Conservation (phyloP, 345 rosid species). For the Pugionium cornutum region DNA sequence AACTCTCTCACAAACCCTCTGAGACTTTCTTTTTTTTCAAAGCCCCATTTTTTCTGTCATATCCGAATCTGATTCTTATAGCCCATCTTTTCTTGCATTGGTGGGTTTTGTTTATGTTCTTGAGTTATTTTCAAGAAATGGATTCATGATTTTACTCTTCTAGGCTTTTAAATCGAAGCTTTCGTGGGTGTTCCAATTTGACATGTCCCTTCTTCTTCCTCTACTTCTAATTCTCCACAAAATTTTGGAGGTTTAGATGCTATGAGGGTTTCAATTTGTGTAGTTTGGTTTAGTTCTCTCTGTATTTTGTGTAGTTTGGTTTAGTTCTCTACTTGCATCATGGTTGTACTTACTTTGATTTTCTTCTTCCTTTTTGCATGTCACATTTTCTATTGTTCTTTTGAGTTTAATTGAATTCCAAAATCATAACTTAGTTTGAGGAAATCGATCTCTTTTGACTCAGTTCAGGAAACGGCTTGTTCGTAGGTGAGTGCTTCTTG, state of each 20-base stretch:
- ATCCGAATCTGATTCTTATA: conserved; percentile 30
- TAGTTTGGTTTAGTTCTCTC: too few species aligned
- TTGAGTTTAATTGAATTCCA: too few species aligned
- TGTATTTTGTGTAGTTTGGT: too few species aligned
- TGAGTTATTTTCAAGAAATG: conserved; percentile 16
- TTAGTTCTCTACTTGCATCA: too few species aligned
- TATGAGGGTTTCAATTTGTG: background rate
- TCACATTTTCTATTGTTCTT: too few species aligned
- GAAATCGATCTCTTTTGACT: too few species aligned
- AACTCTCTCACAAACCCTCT: conserved; percentile 5
- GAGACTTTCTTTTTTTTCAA: background rate
- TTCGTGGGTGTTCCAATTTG: background rate
- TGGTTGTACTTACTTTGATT: too few species aligned
- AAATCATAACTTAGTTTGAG: too few species aligned
- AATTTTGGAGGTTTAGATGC: conserved; percentile 1
- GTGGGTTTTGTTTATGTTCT: conserved; percentile 2
- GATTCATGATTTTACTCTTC: conserved; percentile 5
- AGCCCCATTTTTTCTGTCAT: background rate
- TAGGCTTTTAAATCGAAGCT: conserved; percentile 1
- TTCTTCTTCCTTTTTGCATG: too few species aligned
- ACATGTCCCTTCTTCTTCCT: background rate
- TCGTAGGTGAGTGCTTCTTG: too few species aligned
- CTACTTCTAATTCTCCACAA: background rate
- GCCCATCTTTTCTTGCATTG: background rate
- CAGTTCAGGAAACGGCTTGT: too few species aligned